Evolutionary conservation across 805 yeast species (phyloP), one percentile per base, ranked within the genome.

Genomic region (Yarrowia osloensis): DNA sequence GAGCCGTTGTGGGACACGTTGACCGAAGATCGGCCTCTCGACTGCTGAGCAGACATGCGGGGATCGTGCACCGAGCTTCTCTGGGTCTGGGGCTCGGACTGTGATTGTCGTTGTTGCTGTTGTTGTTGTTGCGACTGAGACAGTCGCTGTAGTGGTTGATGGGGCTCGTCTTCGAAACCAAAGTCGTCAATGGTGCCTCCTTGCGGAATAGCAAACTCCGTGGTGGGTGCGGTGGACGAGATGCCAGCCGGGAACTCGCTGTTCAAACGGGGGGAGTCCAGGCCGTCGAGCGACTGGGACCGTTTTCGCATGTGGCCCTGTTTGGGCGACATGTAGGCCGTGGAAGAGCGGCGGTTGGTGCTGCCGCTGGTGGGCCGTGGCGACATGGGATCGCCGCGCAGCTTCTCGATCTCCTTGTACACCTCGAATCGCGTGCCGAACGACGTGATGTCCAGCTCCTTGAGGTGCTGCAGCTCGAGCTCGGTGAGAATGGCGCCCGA

Each of bases 361-460:
- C 28, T 28, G 7, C 31, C 29, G 9, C 29, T 28, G 5, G 65
- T 11, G 2, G 67, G 46, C 17, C 66, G 21, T 2, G 66, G 47
- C 13, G 67, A 65, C 28, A 21, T 26, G 22, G 37, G 37, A 11
- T 59, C 46, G 28, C 59, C 47, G 2, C 66, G 81, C 15, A 75
- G 73, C 40, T 86, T 84, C 75, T 91, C 96, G 72, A 95, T 94
- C 75, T 91, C 97, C 74, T 91, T 92, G 77, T 86, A 88, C 55
- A 95, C 85, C 76, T 93, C 97, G 77, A 92, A 95, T 70, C 99
- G 84, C 0, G 97, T 93, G 29, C 99, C 99, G 79, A 95, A 95
- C 4, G 97, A 90, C 59, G 86, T 82, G 65, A 95, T 94, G 67
- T 93, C 99, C 68, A 95, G 80, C 77, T 95, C 99, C 75, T 94